Evolutionary conservation across 2,329 filamentous ascomycete species (phyloP), one percentile per base, ranked within the genome.

Genomic region (Fonsecaea monophora): DNA sequence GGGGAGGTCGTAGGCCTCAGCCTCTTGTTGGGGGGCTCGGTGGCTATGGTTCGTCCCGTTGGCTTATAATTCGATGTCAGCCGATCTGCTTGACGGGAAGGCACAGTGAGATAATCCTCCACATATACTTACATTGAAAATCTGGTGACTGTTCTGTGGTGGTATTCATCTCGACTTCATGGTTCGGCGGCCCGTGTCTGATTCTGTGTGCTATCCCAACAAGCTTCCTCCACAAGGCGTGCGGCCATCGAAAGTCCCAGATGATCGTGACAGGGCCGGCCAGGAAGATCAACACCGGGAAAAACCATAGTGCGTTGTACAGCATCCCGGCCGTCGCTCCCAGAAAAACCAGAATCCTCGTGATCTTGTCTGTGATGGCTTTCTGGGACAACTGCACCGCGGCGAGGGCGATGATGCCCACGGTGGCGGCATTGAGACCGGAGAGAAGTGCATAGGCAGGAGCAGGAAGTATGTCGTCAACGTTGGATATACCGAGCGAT

Each of bases 231-330:
- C 53, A 13, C 4, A 81, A 74, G 0, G 78, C 74, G n/a, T 84
- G 81, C 6, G 85, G 71, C 78, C 84, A 83, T 50, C 82, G 80
- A 48, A 78, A 80, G 75, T 92, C 89, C 80, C 86, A 87, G 0
- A 85, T 62, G 0, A 87, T 75, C 0, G 86, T 85, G 0, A 77
- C 76, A 1, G 82, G 10, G 0, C 89, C 90, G 0, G 83, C 85
- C 0, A 81, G 70, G 0, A 84, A 72, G 77, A 92, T 89, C 4
- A 92, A 74, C 0, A 86, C 72, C 0, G 90, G 90, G 50, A 92
- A 92, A 70, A 90, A 93, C 90, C 90, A 93, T 0, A 92, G 77
- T 0, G 89, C 86, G 58, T 87, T 91, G 72, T 92, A 92, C 56
- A 90, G 81, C 71, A 92, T 78, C 0, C 90, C 90, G 0, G 88